These are phyloP conservation scores for Miamiensis avidus DNA, from an alignment of 169 alveolate species.

Conservation along the genomic window DNA sequence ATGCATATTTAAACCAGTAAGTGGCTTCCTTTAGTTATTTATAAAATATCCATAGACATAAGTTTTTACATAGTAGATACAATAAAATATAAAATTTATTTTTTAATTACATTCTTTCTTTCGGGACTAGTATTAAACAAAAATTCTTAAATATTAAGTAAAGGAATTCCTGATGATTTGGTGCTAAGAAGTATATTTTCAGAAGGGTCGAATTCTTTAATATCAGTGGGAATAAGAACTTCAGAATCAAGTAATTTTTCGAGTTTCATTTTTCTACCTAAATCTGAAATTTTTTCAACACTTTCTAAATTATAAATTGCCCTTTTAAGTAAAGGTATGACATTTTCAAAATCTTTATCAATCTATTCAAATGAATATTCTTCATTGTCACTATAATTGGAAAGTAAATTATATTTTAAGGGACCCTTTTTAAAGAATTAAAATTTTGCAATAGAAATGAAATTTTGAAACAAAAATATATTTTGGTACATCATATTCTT, in stretches of 20 bases:
- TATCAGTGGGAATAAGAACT: slow-evolving; percentile 23
- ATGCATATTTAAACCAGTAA: slow-evolving; percentile 42
- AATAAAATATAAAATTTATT: too few species aligned
- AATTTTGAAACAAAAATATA: too few species aligned
- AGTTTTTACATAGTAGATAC: too few species aligned
- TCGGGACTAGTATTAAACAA: slow-evolving; percentile 33
- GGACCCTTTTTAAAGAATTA: background rate
- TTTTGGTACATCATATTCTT: background rate
- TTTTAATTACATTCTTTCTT: slow-evolving; percentile 8
- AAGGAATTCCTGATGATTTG: slow-evolving; percentile 29
- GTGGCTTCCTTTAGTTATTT: slow-evolving; percentile 12
- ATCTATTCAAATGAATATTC: slow-evolving; percentile 30
- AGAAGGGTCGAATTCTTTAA: slow-evolving; percentile 10
- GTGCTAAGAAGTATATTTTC: slow-evolving; percentile 9
- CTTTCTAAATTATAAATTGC: slow-evolving; percentile 36
- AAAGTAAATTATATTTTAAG: too few species aligned
- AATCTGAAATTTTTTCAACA: slow-evolving; percentile 26
- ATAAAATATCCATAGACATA: background rate
- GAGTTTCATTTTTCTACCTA: background rate
- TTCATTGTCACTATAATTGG: background rate
- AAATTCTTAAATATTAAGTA: slow-evolving; percentile 37
- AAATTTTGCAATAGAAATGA: background rate
- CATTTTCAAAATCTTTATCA: slow-evolving; percentile 38
- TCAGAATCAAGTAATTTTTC: slow-evolving; percentile 28
- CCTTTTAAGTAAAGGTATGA: slow-evolving; percentile 28